Evolutionary conservation across 1,139 yeast species (phyloP).

Genomic region (Tardiomyces depauwii): DNA sequence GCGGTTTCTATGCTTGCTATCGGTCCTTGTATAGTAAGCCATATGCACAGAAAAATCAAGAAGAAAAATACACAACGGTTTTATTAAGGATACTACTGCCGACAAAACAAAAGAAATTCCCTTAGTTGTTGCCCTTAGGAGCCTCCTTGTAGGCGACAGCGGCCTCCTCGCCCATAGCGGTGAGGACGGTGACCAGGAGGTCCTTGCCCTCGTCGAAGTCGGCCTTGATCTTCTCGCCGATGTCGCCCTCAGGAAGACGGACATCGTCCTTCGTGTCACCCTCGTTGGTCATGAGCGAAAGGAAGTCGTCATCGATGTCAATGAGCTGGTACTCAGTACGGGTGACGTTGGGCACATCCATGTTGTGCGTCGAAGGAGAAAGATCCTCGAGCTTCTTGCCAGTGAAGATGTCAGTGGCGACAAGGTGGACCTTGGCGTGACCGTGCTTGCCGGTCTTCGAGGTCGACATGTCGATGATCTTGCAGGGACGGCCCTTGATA

Average conservation of each 20-base stretch:
- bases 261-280: constrained; percentile 99
- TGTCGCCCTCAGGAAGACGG: constrained; percentile 94
- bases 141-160: constrained; percentile 97
- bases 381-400: constrained; percentile 99
- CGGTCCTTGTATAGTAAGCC: no score
- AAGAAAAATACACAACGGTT: background rate
- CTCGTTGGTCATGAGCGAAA: constrained; percentile 90
- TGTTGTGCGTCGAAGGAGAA: constrained; percentile 99
- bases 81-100: background rate
- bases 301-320: constrained; percentile 97
- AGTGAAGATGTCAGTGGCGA: constrained; percentile 97
- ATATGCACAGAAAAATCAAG: background rate
- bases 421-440: constrained; percentile 99
- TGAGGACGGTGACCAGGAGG: constrained; percentile 83
- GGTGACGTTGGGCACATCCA: constrained; percentile 97
- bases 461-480: constrained; percentile 99
- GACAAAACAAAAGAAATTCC: background rate
- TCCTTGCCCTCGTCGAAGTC: constrained; percentile 98
- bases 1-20: no score
- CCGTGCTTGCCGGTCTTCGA: constrained; percentile 99
- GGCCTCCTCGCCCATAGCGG: constrained; percentile 99
- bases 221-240: constrained; percentile 83
- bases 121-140: constrained; percentile 42
- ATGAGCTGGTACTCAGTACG: constrained; percentile 96
- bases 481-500: constrained; percentile 99